Base-by-base conservation (phyloP, 106 monocot genomes). In the Chionographis japonica region DNA sequence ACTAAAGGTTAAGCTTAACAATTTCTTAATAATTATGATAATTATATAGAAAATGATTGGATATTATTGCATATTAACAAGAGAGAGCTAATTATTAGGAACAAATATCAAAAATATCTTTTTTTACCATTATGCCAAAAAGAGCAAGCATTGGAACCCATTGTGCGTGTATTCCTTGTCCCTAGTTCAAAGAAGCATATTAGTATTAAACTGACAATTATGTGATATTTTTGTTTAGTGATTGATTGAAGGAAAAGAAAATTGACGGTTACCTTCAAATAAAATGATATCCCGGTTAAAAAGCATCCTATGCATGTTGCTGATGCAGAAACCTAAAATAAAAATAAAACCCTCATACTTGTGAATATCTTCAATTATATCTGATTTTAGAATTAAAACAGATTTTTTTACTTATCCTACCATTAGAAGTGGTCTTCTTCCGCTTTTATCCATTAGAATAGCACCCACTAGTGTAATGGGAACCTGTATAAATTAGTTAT, bases 371-470 rank as follows among this genome's bases (percentile, higher is more conserved):
- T 37, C 36, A 61, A 12, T 74, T 17, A 57, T 57, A 37, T 19
- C 0, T 49, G 4, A 61, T 43, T 58, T 58, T n/a, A 8, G 0
- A 40, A 53, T 4, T 60, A 60, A 27, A 35, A 5, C 8, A 3
- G 19, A 40, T 12, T 41, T 27, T 0, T 54, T 14, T 3, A 35
- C 8, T 62, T n/a, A 40, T 13, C 63, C 3, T 74, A 89, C 94
- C 84, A 94, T 68, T 37, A 94, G 50, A 55, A 94, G 90, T 55
- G 84, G 75, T 60, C 72, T 84, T 76, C 94, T 87, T 72, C 94
- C 94, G 74, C 77, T 75, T 67, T 58, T 94, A 58, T 94, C 93
- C 89, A 94, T 86, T 35, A 94, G 64, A 72, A 86, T 41, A 40
- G 85, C 84, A 40, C 84, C 87, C 12, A 78, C 15, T 52, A 67